These are phyloP conservation scores for Pythium guiyangense DNA, from an alignment of 352 stramenopile genomes.

Conservation along the genomic window DNA sequence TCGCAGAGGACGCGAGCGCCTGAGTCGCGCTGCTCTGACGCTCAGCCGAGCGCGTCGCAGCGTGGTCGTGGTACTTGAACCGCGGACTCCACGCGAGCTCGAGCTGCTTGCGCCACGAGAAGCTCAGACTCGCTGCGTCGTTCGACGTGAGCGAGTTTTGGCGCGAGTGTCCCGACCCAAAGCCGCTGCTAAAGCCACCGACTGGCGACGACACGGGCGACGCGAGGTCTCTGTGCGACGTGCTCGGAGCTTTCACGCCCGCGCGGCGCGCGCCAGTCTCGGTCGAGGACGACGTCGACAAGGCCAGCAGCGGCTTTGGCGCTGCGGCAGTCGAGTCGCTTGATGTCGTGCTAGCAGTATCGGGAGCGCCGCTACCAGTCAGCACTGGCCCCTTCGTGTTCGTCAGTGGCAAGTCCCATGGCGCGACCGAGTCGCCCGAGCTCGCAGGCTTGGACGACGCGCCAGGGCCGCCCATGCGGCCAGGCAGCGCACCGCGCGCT, in stretches of 20 bases:
- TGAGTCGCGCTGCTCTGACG: not conserved
- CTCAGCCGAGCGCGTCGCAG: not conserved
- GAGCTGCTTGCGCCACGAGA: constrained; percentile 53
- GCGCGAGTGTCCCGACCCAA: constrained; percentile 8
- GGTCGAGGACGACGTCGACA: not conserved
- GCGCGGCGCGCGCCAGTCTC: constrained; percentile 3
- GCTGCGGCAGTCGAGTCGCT: not conserved
- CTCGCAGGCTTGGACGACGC: constrained; percentile 18
- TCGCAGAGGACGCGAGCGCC: too few relatives aligned
- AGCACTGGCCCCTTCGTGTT: constrained; percentile 25
- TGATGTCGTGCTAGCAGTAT: not conserved
- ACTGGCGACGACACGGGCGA: constrained; percentile 15
- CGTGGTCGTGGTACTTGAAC: constrained; percentile 35
- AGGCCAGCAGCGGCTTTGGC: not conserved
- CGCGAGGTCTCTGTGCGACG: constrained; percentile 8
- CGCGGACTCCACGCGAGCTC: constrained; percentile 54
- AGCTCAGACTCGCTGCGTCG: constrained; percentile 26
- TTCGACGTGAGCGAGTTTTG: constrained; percentile 18
- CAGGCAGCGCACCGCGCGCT: constrained; percentile 49
- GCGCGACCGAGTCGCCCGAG: constrained; percentile 46
- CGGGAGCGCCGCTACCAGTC: constrained; percentile 11
- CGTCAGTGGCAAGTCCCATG: constrained; percentile 69
- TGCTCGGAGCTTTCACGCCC: constrained; percentile 2
- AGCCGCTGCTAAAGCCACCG: constrained; percentile 1
- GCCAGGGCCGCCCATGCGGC: constrained; percentile 43